These are phyloP conservation scores for Exserohilum turcica DNA, from an alignment of 2,329 filamentous ascomycete genomes.

Conservation along the genomic window DNA sequence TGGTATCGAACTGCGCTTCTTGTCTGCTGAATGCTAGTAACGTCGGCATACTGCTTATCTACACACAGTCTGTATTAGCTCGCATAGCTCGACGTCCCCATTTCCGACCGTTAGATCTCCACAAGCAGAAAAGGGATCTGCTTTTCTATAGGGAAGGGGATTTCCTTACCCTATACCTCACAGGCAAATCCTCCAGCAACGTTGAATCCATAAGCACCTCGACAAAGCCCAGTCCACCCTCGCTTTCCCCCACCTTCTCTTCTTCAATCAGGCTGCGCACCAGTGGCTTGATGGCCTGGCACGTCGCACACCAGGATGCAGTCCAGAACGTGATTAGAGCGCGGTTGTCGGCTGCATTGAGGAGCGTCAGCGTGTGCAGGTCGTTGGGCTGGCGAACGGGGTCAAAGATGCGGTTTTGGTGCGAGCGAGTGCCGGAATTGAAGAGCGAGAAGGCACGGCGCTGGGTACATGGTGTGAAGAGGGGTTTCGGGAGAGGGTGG, in stretches of 20 bases:
- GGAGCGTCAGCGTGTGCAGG: conserved; percentile 54
- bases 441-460: conserved; percentile 28
- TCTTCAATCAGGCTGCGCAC: conserved; percentile 51
- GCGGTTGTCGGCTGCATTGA: conserved; percentile 52
- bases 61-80: too few relatives aligned
- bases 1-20: conserved; percentile 57
- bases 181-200: conserved; percentile 49
- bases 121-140: neutral
- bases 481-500: neutral
- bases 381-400: conserved; percentile 55
- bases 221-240: conserved; percentile 54
- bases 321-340: conserved; percentile 58
- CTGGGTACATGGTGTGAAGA: neutral
- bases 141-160: too few relatives aligned
- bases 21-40: conserved; percentile 56
- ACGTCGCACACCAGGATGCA: conserved; percentile 55
- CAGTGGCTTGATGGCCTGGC: conserved; percentile 51
- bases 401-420: conserved; percentile 43
- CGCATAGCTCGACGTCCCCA: neutral
- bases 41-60: conserved; percentile 52
- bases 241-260: conserved; percentile 51
- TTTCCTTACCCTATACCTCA: conserved; percentile 45
- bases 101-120: neutral
- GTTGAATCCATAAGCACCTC: conserved; percentile 57
- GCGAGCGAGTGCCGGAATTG: conserved; percentile 16